Base-by-base conservation (phyloP, 805 yeast genomes). In the Saccharomycopsis fermentans region DNA sequence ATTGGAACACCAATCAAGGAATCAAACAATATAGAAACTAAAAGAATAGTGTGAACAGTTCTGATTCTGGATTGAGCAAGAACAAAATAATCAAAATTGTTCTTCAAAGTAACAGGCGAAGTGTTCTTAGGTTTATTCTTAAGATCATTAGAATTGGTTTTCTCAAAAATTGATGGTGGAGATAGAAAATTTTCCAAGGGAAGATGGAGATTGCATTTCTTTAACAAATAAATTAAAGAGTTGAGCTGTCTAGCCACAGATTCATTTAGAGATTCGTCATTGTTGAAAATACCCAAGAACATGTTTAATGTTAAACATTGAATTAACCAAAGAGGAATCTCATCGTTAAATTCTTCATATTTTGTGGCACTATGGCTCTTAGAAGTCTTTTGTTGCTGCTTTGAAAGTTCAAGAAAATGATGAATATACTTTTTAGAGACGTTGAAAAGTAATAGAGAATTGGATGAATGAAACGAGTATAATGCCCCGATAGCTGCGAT, bases 401-500 rank as follows among this genome's bases (percentile, higher is more conserved):
- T 72, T 74, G 59, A 63, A 54, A 74, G 67, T 64, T 84, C 90
- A 74, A 87, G 77, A 63, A 77, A 81, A 61, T 79, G 80, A 66
- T 86, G 89, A 58, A 86, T 81, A 63, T 84, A 81, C 58, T 74
- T 80, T 66, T 87, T 80, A 17, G 88, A 78, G 59, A 87, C 77
- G 66, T 84, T 84, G 69, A 84, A 86, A 59, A 87, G 70, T 9
- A 86, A 74, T 65, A 85, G 76, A 0, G 96, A 87, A 67, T 87
- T 87, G 39, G 84, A 73, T 35, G 90, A 86, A 66, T 87, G 90
- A 71, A 86, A 89, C 0, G 89, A 82, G 66, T 87, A 89, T 24
- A 91, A 75, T 0, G 97, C 96, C 50, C 98, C 98, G 59, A 91
- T 81, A 16, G 96, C 85, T 1, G 94, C 86, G 80, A 90, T 86